phyloP scores from a whole-genome alignment of 495 filamentous ascomycete species.

The Xanthoparmelia taractica region DNA sequence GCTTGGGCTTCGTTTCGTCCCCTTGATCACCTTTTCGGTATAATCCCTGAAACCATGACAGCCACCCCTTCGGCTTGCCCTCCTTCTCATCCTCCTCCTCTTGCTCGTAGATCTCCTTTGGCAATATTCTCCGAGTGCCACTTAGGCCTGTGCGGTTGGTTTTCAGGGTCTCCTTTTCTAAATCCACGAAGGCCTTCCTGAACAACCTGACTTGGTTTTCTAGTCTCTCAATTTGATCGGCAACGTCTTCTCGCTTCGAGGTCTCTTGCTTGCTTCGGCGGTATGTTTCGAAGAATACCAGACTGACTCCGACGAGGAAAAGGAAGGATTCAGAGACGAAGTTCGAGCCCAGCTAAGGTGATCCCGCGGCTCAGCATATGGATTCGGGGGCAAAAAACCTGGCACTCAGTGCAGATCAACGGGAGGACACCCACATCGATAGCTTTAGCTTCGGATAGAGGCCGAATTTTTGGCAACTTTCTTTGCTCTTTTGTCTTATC shows the following conservation, averaged over 20 bases:
- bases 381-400: neutral
- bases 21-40: neutral
- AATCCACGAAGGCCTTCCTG: slow-evolving; percentile 48
- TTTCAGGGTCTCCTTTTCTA: slow-evolving; percentile 60
- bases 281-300: slow-evolving; percentile 79
- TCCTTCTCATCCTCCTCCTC: slow-evolving; percentile 31
- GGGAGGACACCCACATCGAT: slow-evolving; percentile 71
- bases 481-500: neutral
- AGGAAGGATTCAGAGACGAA: slow-evolving; percentile 90
- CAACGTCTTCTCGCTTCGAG: slow-evolving; percentile 65
- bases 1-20: slow-evolving; percentile 12
- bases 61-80: slow-evolving; percentile 28
- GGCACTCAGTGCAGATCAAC: neutral
- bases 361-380: neutral
- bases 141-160: slow-evolving; percentile 31
- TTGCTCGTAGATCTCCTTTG: slow-evolving; percentile 41
- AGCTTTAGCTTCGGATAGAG: slow-evolving; percentile 83
- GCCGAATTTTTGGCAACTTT: slow-evolving; percentile 51
- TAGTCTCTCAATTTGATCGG: slow-evolving; percentile 57
- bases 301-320: slow-evolving; percentile 64
- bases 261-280: slow-evolving; percentile 69
- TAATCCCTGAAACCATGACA: slow-evolving; percentile 25
- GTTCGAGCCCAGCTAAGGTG: slow-evolving; percentile 41
- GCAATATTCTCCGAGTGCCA: slow-evolving; percentile 36
- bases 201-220: slow-evolving; percentile 55